Percentiles rank a stretch among this genome's conserved stretches.
Conservation (phyloP, 1,284 basidiomycete species). For the Trichosporon coremiiforme region DNA sequence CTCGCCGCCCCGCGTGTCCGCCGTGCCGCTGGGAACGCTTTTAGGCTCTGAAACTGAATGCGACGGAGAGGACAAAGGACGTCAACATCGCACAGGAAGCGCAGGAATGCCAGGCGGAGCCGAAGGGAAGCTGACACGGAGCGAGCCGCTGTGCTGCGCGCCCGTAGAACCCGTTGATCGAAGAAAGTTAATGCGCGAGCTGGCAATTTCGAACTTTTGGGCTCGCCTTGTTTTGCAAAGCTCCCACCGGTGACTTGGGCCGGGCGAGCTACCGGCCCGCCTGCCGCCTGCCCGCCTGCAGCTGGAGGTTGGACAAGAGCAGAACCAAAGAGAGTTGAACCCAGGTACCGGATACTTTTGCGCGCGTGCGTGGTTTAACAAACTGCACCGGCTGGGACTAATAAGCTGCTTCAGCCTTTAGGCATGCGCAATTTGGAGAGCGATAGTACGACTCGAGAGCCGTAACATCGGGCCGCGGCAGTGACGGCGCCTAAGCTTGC, state of each 20-base stretch:
- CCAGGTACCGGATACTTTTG: conserved; percentile 14
- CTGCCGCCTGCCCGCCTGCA: neutral
- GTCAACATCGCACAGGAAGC: neutral
- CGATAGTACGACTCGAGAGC: neutral
- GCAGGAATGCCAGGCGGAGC: neutral
- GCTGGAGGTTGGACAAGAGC: neutral
- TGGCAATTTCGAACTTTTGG: conserved; percentile 1
- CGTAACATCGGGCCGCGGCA: conserved; percentile 7
- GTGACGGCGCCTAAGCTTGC: neutral
- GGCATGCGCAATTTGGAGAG: neutral
- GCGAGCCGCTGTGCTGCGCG: neutral
- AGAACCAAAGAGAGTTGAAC: conserved; percentile 6
- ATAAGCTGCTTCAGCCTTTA: neutral
- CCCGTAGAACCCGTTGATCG: neutral
- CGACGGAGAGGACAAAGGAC: neutral
- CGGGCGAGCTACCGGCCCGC: neutral
- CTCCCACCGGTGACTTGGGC: neutral
- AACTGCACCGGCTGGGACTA: too few species aligned
- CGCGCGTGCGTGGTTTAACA: neutral
- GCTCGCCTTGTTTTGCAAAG: neutral
- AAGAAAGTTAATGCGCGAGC: neutral
- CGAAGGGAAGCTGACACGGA: neutral
- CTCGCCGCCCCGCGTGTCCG: too few species aligned
- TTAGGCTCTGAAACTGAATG: conserved; percentile 3
- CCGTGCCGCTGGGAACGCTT: neutral